These are phyloP conservation scores for Penicillium arizonense DNA, from an alignment of 495 filamentous ascomycete genomes.

Conservation along the genomic window DNA sequence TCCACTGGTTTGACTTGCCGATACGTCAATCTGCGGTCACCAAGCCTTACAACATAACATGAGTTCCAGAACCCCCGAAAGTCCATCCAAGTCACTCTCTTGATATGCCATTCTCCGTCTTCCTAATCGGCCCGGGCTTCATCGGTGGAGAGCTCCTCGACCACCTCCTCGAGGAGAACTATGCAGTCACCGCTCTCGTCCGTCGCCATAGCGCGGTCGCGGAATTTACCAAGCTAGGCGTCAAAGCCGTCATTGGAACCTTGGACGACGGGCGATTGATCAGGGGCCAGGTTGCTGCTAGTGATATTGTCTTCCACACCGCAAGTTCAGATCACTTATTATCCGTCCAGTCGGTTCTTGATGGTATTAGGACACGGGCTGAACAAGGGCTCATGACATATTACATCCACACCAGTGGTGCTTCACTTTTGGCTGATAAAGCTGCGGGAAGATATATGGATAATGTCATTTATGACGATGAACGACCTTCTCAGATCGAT, in stretches of 20 bases:
- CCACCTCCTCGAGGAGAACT: conserved; percentile 27
- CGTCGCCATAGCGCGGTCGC: conserved; percentile 24
- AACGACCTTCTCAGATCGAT: conserved; percentile 27
- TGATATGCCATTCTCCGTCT: conserved; percentile 12
- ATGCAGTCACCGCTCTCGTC: conserved; percentile 30
- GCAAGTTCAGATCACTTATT: conserved; percentile 37
- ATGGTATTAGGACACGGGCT: conserved; percentile 29
- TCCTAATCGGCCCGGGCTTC: conserved; percentile 40
- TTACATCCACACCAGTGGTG: conserved; percentile 42
- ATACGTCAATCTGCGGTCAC: too few species aligned
- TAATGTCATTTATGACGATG: conserved; percentile 35
- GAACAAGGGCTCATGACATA: conserved; percentile 23
- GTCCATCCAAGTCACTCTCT: not conserved
- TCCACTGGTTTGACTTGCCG: too few species aligned
- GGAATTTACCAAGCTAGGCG: conserved; percentile 18
- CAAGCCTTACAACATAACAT: too few species aligned
- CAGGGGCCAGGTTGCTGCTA: conserved; percentile 18
- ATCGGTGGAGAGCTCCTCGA: conserved; percentile 39
- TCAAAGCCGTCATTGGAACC: conserved; percentile 23
- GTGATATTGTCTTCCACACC: conserved; percentile 38
- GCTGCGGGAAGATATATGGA: conserved; percentile 16
- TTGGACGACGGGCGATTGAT: conserved; percentile 28
- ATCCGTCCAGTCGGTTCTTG: conserved; percentile 30
- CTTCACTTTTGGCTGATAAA: conserved; percentile 20
- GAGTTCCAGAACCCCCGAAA: too few species aligned